phyloP scores from a whole-genome alignment of 768 basidiomycete genomes.

The Goffeauzyma gilvescens region DNA sequence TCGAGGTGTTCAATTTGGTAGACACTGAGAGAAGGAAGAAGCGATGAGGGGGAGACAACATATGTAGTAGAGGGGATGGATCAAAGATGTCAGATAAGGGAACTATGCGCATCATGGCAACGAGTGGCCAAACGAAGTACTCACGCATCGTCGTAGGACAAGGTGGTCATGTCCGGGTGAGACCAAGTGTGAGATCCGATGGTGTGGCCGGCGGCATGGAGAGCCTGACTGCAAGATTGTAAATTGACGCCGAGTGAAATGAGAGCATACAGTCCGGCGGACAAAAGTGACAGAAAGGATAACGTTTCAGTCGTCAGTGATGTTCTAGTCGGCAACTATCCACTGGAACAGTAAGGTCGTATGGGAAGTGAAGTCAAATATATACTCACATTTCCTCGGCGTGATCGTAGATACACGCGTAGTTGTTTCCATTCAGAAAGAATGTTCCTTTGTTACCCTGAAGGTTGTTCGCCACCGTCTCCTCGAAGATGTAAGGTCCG shows the following conservation, averaged over 20 bases:
- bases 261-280: no score
- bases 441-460: slow-evolving; percentile 25
- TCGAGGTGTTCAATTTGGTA: slow-evolving; percentile 13
- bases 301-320: no score
- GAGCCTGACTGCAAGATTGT: background rate
- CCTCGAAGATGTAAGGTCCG: slow-evolving; percentile 23
- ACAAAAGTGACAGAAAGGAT: no score
- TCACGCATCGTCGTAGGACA: slow-evolving; percentile 6
- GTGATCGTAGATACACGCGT: slow-evolving; percentile 28
- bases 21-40: slow-evolving; percentile 1
- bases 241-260: no score
- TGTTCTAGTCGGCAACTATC: background rate
- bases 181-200: slow-evolving; percentile 30
- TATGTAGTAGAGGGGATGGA: background rate
- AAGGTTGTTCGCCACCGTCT: slow-evolving; percentile 16
- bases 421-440: slow-evolving; percentile 33
- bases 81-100: background rate
- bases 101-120: background rate
- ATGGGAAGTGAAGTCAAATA: no score
- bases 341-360: no score
- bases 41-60: background rate
- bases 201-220: slow-evolving; percentile 18
- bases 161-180: slow-evolving; percentile 24
- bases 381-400: slow-evolving; percentile 22
- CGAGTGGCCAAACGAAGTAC: background rate